A percentile compares a stretch with the other conserved stretches of the same genome.
Conservation (phyloP, 306 rosid genomes). For the Comarum palustre region DNA sequence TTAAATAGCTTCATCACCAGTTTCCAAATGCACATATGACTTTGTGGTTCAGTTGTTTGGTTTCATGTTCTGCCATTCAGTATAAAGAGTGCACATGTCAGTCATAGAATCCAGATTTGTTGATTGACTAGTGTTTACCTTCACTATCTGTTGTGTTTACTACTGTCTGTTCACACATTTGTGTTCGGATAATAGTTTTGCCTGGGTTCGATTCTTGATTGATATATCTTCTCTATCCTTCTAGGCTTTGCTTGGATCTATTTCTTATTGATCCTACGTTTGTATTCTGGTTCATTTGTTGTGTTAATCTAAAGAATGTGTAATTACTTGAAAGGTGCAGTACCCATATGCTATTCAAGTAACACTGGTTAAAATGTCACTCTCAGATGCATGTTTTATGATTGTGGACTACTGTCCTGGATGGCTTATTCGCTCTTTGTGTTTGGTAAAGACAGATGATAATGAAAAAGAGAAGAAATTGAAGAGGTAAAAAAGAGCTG, state of each 20-base stretch:
- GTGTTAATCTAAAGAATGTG: not conserved
- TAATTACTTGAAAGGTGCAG: constrained; percentile 2
- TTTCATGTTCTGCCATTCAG: not conserved
- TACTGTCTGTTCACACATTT: not conserved
- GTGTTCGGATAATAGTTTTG: not conserved
- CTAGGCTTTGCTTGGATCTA: constrained; percentile 4
- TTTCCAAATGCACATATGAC: constrained; percentile 4
- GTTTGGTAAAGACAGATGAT: constrained; percentile 16
- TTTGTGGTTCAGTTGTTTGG: constrained; percentile 9
- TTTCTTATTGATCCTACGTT: not conserved
- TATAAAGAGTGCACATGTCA: not conserved
- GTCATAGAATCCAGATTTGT: not conserved
- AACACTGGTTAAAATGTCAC: constrained; percentile 12
- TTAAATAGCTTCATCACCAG: not conserved
- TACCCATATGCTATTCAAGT: constrained; percentile 13
- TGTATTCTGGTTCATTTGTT: not conserved
- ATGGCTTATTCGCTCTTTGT: constrained; percentile 6
- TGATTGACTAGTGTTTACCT: not conserved
- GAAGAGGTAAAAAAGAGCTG: constrained; percentile 19
- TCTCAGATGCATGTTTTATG: not conserved
- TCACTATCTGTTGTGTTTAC: not conserved
- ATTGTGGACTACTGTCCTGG: constrained; percentile 1
- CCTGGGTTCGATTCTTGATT: not conserved
- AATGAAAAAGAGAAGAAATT: constrained; percentile 26
- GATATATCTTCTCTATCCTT: not conserved